Percentiles rank a stretch among this genome's conserved stretches.
Evolutionary conservation across 2,329 filamentous ascomycete species (phyloP).

Genomic region (Nemania bipapillata): DNA sequence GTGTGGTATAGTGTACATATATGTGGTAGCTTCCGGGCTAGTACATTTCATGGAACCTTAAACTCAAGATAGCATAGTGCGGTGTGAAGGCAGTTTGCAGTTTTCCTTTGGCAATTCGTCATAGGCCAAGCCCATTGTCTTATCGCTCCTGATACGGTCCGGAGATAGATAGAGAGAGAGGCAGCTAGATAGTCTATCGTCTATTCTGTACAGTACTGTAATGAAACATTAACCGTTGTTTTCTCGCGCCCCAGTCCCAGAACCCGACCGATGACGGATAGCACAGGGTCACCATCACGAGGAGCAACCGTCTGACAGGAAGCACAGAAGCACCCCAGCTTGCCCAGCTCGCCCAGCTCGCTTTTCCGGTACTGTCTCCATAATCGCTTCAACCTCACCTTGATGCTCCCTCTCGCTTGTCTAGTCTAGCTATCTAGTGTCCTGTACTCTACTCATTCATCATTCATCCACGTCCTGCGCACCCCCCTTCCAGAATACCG

Average conservation of each 20-base stretch:
- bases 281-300: slow-evolving; percentile 50
- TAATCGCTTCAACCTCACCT: slow-evolving; percentile 24
- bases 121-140: slow-evolving; percentile 42
- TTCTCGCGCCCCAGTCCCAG: slow-evolving; percentile 30
- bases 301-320: slow-evolving; percentile 47
- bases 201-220: not conserved
- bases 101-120: slow-evolving; percentile 40
- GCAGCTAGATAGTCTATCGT: not conserved
- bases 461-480: not conserved
- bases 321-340: slow-evolving; percentile 34
- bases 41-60: slow-evolving; percentile 25
- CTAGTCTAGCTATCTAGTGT: not conserved
- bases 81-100: slow-evolving; percentile 3
- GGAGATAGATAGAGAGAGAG: slow-evolving; percentile 10
- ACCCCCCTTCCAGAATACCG: not conserved
- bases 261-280: slow-evolving; percentile 50
- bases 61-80: slow-evolving; percentile 14
- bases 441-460: slow-evolving; percentile 7
- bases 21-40: not conserved
- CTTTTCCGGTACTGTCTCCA: slow-evolving; percentile 23
- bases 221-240: not conserved
- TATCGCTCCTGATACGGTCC: slow-evolving; percentile 30
- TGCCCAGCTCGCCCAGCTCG: slow-evolving; percentile 13
- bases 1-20: too few species aligned
- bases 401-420: slow-evolving; percentile 7